Conservation (phyloP, 2,329 filamentous ascomycete genomes). For the Xylariales sp. region DNA sequence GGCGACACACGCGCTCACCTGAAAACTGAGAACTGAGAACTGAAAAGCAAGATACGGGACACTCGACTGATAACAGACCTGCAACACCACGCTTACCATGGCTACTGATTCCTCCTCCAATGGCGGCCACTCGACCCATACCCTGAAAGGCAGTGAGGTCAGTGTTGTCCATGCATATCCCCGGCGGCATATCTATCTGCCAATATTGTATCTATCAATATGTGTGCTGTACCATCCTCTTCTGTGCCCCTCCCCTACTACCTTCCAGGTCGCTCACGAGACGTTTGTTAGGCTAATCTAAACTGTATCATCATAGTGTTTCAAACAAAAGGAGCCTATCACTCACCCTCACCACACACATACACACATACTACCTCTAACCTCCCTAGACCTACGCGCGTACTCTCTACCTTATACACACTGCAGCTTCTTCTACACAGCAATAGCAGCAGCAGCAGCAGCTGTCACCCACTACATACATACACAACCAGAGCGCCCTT, state of each 20-base stretch:
- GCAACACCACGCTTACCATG: constrained; percentile 51
- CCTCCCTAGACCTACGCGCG: too few relatives aligned
- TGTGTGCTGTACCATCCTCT: constrained; percentile 41
- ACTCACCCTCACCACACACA: constrained; percentile 5
- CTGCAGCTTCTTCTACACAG: too few relatives aligned
- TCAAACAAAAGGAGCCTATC: constrained; percentile 36
- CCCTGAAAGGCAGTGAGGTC: constrained; percentile 67
- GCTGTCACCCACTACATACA: background rate
- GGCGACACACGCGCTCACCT: constrained; percentile 37
- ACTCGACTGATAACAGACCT: constrained; percentile 15
- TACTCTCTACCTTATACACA: too few relatives aligned
- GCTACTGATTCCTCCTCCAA: constrained; percentile 57
- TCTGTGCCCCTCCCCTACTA: constrained; percentile 3
- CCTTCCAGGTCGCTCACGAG: constrained; percentile 14
- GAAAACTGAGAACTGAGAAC: constrained; percentile 17
- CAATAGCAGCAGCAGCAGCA: too few relatives aligned
- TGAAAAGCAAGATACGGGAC: too few relatives aligned
- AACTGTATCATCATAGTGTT: constrained; percentile 49
- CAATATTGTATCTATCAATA: too few relatives aligned
- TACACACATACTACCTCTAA: background rate
- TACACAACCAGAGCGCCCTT: constrained; percentile 22
- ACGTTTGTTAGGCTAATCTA: constrained; percentile 48
- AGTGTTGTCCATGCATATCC: constrained; percentile 41
- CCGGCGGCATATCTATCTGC: too few relatives aligned
- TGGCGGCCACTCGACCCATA: constrained; percentile 61